phyloP scores from a whole-genome alignment of 768 basidiomycete genomes.

The Clitopilus passeckerianus region DNA sequence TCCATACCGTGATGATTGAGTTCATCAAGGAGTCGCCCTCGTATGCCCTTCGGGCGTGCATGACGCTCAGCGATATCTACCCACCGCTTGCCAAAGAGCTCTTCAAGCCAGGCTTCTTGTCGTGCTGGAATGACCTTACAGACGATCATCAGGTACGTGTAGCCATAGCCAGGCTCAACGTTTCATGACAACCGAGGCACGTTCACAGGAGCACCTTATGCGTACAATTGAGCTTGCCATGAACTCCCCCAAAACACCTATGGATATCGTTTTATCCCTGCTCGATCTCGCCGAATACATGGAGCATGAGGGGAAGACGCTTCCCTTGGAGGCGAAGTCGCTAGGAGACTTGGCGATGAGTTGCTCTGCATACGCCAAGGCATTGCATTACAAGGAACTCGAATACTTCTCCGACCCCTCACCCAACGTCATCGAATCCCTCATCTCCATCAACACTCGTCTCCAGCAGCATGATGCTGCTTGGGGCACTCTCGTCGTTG shows the following conservation, averaged over 20 bases:
- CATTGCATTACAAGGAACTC: conserved; percentile 93
- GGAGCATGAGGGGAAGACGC: conserved; percentile 93
- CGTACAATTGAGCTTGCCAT: conserved; percentile 82
- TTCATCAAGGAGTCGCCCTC: conserved; percentile 97
- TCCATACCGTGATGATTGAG: conserved; percentile 83
- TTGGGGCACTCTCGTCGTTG: conserved; percentile 88
- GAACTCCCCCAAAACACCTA: conserved; percentile 63
- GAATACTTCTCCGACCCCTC: conserved; percentile 91
- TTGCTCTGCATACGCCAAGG: conserved; percentile 91
- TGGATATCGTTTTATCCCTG: conserved; percentile 83
- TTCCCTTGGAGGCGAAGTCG: conserved; percentile 86
- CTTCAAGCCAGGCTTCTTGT: conserved; percentile 95
- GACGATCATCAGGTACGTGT: conserved; percentile 82
- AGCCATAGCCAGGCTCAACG: not conserved
- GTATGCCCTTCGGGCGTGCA: conserved; percentile 89
- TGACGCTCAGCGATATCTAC: conserved; percentile 85
- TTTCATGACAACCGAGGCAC: not conserved
- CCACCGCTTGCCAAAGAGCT: conserved; percentile 85
- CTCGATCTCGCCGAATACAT: conserved; percentile 94
- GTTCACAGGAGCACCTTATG: conserved; percentile 80
- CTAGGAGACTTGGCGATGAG: conserved; percentile 89
- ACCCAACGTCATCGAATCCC: conserved; percentile 81
- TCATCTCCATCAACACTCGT: conserved; percentile 92
- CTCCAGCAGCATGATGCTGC: conserved; percentile 95
- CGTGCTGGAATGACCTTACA: conserved; percentile 91